Conservation (phyloP, 495 filamentous ascomycete species). For the Aspergillus sclerotiicarbonarius region DNA sequence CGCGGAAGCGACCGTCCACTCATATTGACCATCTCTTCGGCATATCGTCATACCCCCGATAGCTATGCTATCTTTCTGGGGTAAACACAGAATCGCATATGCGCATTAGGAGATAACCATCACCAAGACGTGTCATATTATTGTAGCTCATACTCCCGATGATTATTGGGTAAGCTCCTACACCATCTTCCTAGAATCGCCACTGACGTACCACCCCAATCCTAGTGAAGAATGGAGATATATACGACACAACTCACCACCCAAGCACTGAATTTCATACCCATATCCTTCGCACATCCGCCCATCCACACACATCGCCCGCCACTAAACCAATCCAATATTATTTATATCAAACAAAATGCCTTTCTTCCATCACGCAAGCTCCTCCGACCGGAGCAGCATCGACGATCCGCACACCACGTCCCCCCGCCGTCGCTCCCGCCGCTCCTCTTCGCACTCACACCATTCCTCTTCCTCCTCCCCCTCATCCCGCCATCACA, state of each 20-base stretch:
- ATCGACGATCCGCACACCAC: constrained; percentile 17
- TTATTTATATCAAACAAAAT: constrained; percentile 16
- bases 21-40: neutral
- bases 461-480: constrained; percentile 12
- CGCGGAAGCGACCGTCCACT: neutral
- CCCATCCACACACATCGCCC: neutral
- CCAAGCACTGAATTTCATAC: too few species aligned
- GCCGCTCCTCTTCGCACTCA: constrained; percentile 15
- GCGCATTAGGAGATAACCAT: neutral
- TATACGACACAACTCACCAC: neutral
- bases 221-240: neutral
- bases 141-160: neutral
- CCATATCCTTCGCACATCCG: too few species aligned
- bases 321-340: neutral
- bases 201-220: neutral
- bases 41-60: neutral
- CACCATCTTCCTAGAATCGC: neutral
- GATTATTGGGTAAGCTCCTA: neutral
- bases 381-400: constrained; percentile 21
- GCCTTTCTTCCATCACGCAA: constrained; percentile 29
- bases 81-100: neutral
- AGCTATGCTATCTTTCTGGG: neutral
- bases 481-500: constrained; percentile 19
- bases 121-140: neutral
- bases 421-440: constrained; percentile 11